Base-by-base conservation (phyloP, 2,329 filamentous ascomycete genomes). In the Aspergillus sp. region DNA sequence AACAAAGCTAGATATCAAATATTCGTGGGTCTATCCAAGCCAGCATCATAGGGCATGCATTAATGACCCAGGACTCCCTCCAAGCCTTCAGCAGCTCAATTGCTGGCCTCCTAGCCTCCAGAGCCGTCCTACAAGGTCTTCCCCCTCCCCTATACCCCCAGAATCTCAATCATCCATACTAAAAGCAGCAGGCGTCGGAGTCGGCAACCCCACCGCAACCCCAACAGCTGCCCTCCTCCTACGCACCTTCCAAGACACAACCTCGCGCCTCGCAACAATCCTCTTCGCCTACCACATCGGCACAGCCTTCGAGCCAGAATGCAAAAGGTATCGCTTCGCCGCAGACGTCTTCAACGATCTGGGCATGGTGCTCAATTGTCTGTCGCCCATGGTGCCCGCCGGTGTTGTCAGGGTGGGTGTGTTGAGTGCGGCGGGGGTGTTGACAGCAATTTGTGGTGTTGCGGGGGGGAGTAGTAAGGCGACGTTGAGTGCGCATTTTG, bases 391-490 rank as follows among this genome's bases (percentile, higher is more conserved):
- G 13, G 79, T 95, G 41, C 82, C 85, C 0, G 79, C 79, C 47
- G 62, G 74, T 0, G 61, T 74, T 2, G 49, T 53, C 45, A 71
- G 83, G 6, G 79, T 86, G 1, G 56, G 72, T 4, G 60, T 86
- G 2, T 70, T 86, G 44, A 81, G 81, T 56, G 67, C 77, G 20
- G 79, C 78, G 20, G 84, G 82, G 51, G 74, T 84, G 7, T 67
- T 86, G 47, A 70, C 83, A 37, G 78, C 82, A 0, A 71, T 96
- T 0, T 97, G 93, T 62, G 93, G 91, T 22, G 90, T 97, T 4
- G 88, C 91, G 0, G 91, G 89, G 0, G 89, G 87, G 10, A 90
- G 88, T 47, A 86, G 88, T 53, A 97, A 97, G 68, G 91, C 91
- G 2, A 90, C 86, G 52, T 71, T 98, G 57, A 93, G 88, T 63